A percentile compares a stretch with the other conserved stretches of the same genome.
Evolutionary conservation across 139 green algal species (phyloP).

Genomic region (Trebouxia sp.): DNA sequence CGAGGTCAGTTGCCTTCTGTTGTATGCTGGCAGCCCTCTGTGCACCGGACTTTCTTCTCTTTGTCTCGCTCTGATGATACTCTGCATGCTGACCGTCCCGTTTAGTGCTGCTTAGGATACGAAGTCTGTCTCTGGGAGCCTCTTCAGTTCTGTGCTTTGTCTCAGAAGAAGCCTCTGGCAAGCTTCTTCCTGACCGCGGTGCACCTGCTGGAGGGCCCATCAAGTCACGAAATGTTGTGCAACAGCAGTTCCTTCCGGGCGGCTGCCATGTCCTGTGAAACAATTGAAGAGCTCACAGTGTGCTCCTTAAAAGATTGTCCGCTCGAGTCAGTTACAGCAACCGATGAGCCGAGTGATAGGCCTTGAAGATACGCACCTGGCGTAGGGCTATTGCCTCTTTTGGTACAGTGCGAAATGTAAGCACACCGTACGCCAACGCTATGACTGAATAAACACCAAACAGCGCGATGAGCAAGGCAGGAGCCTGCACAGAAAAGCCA

Average conservation of each 20-base stretch:
- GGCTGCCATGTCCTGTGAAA: slow-evolving; percentile 6
- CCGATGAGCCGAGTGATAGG: too few species aligned
- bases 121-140: not conserved
- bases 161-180: not conserved
- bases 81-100: not conserved
- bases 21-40: not conserved
- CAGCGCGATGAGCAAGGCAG: not conserved
- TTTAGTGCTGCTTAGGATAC: not conserved
- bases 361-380: too few species aligned
- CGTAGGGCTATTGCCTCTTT: not conserved
- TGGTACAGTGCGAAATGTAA: slow-evolving; percentile 10
- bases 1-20: not conserved
- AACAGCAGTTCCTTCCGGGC: not conserved
- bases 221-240: slow-evolving; percentile 3
- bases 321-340: too few species aligned
- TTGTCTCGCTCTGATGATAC: not conserved
- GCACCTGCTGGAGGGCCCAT: not conserved
- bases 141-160: not conserved
- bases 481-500: too few species aligned
- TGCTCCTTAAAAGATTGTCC: too few species aligned
- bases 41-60: not conserved
- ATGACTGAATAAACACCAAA: slow-evolving; percentile 8
- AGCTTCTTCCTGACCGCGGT: not conserved
- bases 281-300: too few species aligned
- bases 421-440: not conserved